phyloP scores from a whole-genome alignment of 768 basidiomycete genomes.

The Mycena rebaudengoi region DNA sequence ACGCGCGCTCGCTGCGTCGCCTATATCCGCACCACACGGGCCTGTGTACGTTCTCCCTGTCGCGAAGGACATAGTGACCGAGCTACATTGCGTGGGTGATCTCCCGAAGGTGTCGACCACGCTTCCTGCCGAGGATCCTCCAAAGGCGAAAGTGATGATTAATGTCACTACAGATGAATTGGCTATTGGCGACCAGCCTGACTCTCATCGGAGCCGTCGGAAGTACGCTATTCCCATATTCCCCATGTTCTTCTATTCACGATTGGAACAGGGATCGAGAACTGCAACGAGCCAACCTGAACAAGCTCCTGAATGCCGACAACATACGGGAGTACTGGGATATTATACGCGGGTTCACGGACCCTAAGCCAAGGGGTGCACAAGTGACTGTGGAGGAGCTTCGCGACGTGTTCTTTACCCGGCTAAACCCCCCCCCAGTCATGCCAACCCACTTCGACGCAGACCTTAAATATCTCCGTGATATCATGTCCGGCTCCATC shows the following conservation, averaged over 20 bases:
- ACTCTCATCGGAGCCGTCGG: not conserved
- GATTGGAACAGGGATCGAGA: not conserved
- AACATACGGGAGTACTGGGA: not conserved
- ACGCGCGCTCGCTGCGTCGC: too few relatives aligned
- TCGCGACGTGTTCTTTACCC: not conserved
- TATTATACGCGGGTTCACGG: not conserved
- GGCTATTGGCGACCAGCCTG: too few relatives aligned
- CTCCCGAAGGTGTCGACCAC: too few relatives aligned
- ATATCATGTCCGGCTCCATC: not conserved
- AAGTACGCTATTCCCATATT: not conserved
- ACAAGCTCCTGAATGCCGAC: not conserved
- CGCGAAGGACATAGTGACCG: too few relatives aligned
- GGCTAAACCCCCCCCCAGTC: not conserved
- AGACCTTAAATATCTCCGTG: not conserved
- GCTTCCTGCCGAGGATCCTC: too few relatives aligned
- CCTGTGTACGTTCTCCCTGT: too few relatives aligned
- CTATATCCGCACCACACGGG: too few relatives aligned
- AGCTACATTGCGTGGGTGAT: too few relatives aligned
- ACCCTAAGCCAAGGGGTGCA: not conserved
- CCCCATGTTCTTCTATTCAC: not conserved
- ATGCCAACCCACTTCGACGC: not conserved
- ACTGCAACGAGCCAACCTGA: not conserved
- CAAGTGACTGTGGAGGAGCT: not conserved
- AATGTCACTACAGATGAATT: too few relatives aligned
- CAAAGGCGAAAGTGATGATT: too few relatives aligned